phyloP scores from a whole-genome alignment of 306 rosid genomes.

The Vachellia collinsii region DNA sequence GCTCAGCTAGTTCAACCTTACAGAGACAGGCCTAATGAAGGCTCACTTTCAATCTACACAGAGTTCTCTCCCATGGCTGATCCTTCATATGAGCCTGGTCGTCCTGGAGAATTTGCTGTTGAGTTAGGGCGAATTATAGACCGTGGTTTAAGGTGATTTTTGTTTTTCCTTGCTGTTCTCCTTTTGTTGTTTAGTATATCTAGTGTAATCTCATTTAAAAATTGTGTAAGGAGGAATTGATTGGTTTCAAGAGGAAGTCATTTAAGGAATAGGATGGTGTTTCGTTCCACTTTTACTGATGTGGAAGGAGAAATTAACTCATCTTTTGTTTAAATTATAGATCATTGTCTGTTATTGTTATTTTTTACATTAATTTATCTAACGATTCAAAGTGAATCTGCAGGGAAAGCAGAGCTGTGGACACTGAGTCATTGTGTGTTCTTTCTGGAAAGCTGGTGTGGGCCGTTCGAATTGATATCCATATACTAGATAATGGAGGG shows the following conservation, averaged over 20 bases:
- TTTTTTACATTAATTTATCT: constrained; percentile 10
- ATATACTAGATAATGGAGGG: constrained; percentile 91
- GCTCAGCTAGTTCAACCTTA: constrained; percentile 82
- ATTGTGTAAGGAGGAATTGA: neutral
- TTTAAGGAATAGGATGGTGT: neutral
- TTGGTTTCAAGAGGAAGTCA: neutral
- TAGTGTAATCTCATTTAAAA: neutral
- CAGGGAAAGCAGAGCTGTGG: constrained; percentile 88
- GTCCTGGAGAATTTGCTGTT: constrained; percentile 74
- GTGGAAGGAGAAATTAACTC: neutral
- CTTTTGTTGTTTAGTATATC: neutral
- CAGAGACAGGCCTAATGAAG: constrained; percentile 85
- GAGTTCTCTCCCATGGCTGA: constrained; percentile 98
- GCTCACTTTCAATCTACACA: constrained; percentile 78
- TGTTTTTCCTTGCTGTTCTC: neutral
- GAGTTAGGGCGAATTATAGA: constrained; percentile 82
- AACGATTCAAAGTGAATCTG: constrained; percentile 35
- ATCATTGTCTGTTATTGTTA: neutral
- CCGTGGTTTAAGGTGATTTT: constrained; percentile 68
- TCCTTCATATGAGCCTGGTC: constrained; percentile 87
- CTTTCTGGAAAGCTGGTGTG: constrained; percentile 78
- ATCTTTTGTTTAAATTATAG: neutral
- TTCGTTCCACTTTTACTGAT: neutral
- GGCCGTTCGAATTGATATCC: constrained; percentile 87
- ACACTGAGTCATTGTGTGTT: constrained; percentile 81